These are phyloP conservation scores for Periconia sp. DNA, from an alignment of 2,329 filamentous ascomycete genomes.

Conservation along the genomic window DNA sequence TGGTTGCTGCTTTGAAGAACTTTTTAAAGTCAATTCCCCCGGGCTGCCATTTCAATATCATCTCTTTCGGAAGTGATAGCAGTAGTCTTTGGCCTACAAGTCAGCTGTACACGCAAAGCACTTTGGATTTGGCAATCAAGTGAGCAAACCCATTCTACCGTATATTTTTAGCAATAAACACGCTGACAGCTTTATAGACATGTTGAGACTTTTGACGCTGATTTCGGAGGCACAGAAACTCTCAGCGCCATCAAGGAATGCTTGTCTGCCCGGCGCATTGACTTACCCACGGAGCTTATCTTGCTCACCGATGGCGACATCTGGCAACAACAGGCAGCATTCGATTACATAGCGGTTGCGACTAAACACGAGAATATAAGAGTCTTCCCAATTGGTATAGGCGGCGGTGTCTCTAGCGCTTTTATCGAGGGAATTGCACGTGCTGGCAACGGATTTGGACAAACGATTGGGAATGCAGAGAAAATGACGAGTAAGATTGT, in stretches of 20 bases:
- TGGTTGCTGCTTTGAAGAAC: conserved; percentile 58
- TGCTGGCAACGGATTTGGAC: conserved; percentile 58
- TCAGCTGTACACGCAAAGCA: conserved; percentile 45
- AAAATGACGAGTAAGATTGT: conserved; percentile 68
- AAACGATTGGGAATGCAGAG: conserved; percentile 62
- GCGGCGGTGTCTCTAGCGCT: conserved; percentile 54
- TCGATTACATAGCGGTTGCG: conserved; percentile 48
- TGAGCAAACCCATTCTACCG: neutral
- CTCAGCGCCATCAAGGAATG: conserved; percentile 47
- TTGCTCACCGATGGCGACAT: conserved; percentile 58
- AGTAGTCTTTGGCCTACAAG: conserved; percentile 51
- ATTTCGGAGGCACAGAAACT: conserved; percentile 57
- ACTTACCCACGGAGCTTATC: conserved; percentile 53
- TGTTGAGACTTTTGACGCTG: conserved; percentile 44
- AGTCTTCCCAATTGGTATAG: conserved; percentile 60
- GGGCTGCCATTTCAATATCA: conserved; percentile 67
- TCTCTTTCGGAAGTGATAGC: conserved; percentile 59
- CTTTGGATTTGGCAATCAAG: conserved; percentile 43
- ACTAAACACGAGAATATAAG: conserved; percentile 47
- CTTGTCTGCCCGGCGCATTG: conserved; percentile 45
- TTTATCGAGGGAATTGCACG: conserved; percentile 60
- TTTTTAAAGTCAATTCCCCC: conserved; percentile 66
- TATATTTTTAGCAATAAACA: neutral
- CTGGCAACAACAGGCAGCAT: conserved; percentile 50
- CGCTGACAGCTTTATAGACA: conserved; percentile 19